phyloP scores from a whole-genome alignment of 352 stramenopile genomes.

The Globisporangium lucens region DNA sequence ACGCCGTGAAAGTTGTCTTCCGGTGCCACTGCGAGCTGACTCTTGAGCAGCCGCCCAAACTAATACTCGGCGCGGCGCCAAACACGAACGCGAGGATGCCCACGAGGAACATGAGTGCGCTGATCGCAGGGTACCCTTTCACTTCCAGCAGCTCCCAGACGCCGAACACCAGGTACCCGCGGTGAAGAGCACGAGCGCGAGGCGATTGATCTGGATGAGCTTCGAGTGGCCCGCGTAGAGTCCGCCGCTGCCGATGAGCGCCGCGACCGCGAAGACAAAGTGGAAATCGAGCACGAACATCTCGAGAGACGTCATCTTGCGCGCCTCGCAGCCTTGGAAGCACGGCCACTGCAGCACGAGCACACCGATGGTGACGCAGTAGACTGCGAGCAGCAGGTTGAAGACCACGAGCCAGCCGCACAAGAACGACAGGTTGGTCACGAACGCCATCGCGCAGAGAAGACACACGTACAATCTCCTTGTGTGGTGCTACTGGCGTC shows the following conservation, averaged over 20 bases:
- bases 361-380: slow-evolving; percentile 2
- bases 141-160: slow-evolving; percentile 6
- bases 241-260: neutral
- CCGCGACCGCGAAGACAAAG: neutral
- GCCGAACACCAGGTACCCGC: neutral
- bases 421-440: neutral
- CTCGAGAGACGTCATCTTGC: slow-evolving; percentile 1
- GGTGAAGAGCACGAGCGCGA: slow-evolving; percentile 7
- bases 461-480: neutral
- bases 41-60: neutral
- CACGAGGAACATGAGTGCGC: neutral
- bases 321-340: neutral
- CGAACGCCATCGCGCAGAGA: neutral
- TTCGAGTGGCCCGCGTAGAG: neutral
- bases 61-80: neutral
- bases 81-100: slow-evolving; percentile 4
- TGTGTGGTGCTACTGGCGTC: neutral
- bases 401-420: slow-evolving; percentile 4
- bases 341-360: slow-evolving; percentile 2
- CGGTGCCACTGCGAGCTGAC: neutral
- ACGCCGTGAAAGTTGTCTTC: slow-evolving; percentile 6
- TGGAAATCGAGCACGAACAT: neutral
- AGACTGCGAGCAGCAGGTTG: slow-evolving; percentile 1
- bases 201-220: slow-evolving; percentile 3
- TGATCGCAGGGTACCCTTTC: neutral